Percentiles rank a stretch among this genome's conserved stretches.
phyloP scores from a whole-genome alignment of 805 yeast species.

The Hermanozyma aechmeae region DNA sequence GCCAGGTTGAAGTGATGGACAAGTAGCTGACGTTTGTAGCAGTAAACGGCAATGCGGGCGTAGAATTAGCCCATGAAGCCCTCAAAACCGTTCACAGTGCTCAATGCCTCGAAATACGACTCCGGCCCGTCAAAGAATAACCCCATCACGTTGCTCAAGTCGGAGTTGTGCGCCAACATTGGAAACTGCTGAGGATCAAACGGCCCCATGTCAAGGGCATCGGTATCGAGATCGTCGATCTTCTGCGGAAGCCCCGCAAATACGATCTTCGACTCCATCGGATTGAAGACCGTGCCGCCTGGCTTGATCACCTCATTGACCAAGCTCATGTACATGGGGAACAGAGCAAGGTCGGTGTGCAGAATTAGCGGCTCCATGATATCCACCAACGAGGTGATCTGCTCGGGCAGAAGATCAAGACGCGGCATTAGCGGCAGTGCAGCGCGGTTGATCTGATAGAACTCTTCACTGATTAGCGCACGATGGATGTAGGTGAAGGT shows the following conservation, averaged over 20 bases:
- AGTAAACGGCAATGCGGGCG: too few species aligned
- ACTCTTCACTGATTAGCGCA: conserved; percentile 5
- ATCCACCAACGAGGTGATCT: not conserved
- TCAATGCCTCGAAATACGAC: conserved; percentile 4
- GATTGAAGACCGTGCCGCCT: conserved; percentile 3
- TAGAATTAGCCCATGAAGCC: too few species aligned
- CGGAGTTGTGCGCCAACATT: not conserved
- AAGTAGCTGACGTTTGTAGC: too few species aligned
- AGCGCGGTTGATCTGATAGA: conserved; percentile 4
- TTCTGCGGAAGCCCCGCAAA: conserved; percentile 1
- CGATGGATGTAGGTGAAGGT: conserved; percentile 8
- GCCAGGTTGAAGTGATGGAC: too few species aligned
- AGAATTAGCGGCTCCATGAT: conserved; percentile 1
- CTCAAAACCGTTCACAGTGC: too few species aligned
- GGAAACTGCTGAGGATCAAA: conserved; percentile 5
- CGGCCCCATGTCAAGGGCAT: not conserved
- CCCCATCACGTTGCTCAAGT: conserved; percentile 5
- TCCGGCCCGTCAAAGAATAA: conserved; percentile 6
- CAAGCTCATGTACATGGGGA: conserved; percentile 2
- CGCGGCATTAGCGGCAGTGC: not conserved
- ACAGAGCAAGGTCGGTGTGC: not conserved
- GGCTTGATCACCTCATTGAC: conserved; percentile 6
- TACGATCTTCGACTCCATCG: conserved; percentile 3
- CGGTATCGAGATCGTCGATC: not conserved
- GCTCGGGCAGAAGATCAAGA: not conserved